Evolutionary conservation across 2,329 filamentous ascomycete genomes (phyloP).

Genomic region (Sclerotinia trifoliorum): DNA sequence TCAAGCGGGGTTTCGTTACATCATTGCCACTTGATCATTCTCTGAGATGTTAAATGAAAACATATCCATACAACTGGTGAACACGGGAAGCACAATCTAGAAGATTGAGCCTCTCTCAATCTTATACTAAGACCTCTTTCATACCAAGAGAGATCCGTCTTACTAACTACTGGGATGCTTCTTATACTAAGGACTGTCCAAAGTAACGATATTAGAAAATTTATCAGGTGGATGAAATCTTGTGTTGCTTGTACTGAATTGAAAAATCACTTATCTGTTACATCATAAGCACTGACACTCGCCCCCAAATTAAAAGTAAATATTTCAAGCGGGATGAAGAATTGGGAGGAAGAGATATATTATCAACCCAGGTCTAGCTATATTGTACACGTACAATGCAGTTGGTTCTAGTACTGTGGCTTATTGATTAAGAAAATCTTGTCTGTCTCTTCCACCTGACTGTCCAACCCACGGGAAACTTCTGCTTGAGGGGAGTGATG

Average conservation of each 20-base stretch:
- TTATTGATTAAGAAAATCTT: slow-evolving; percentile 14
- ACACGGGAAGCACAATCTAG: no score
- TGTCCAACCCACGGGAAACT: slow-evolving; percentile 7
- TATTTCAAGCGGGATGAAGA: neutral
- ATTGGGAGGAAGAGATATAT: slow-evolving; percentile 16
- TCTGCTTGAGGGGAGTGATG: slow-evolving; percentile 21
- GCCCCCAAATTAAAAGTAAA: neutral
- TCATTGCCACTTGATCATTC: neutral
- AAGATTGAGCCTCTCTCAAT: no score
- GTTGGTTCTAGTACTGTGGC: slow-evolving; percentile 1
- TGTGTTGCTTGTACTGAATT: neutral
- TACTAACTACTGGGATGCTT: no score
- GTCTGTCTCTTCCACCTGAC: slow-evolving; percentile 7
- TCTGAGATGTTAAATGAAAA: neutral
- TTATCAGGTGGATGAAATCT: neutral
- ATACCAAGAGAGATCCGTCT: no score
- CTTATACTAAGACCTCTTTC: no score
- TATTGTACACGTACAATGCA: slow-evolving; percentile 18
- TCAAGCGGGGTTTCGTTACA: neutral
- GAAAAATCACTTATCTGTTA: slow-evolving; percentile 5
- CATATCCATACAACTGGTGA: neutral
- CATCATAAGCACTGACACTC: slow-evolving; percentile 4
- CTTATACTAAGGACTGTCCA: no score
- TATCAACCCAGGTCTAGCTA: slow-evolving; percentile 18
- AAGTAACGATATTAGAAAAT: neutral